A percentile compares a stretch with the other conserved stretches of the same genome.
Conservation (phyloP, 768 basidiomycete genomes). For the Leccinum longicurvipes region DNA sequence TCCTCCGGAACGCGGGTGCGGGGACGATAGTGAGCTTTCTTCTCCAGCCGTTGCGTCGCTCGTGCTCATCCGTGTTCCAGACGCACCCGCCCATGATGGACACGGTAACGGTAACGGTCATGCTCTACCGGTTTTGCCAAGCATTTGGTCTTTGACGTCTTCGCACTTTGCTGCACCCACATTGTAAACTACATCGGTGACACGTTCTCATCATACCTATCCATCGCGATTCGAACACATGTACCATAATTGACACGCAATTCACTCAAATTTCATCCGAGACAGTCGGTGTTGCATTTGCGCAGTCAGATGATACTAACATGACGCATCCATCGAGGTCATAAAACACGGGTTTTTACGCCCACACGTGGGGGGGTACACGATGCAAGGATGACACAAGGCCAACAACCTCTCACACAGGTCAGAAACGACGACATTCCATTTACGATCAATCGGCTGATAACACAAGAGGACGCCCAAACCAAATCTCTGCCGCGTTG, state of each 20-base stretch:
- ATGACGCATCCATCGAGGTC: conserved; percentile 17
- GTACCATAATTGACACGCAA: conserved; percentile 32
- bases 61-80: conserved; percentile 38
- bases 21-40: conserved; percentile 66
- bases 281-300: conserved; percentile 18
- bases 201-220: conserved; percentile 30
- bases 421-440: conserved; percentile 14
- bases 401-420: conserved; percentile 18
- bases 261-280: conserved; percentile 22
- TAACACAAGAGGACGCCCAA: conserved; percentile 19
- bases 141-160: conserved; percentile 42
- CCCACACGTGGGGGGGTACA: conserved; percentile 33
- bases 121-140: conserved; percentile 79
- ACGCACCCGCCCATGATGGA: conserved; percentile 91
- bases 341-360: conserved; percentile 28
- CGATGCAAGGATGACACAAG: conserved; percentile 31
- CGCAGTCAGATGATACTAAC: conserved; percentile 17
- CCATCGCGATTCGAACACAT: conserved; percentile 28
- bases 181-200: conserved; percentile 31
- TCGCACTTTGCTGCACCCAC: conserved; percentile 21
- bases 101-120: conserved; percentile 77
- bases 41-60: conserved; percentile 19
- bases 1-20: conserved; percentile 72
- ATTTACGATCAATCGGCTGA: conserved; percentile 29
- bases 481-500: conserved; percentile 16